These are phyloP conservation scores for Aegilops tauschii DNA, from an alignment of 176 grass and related monocot genomes.

Conservation along the genomic window DNA sequence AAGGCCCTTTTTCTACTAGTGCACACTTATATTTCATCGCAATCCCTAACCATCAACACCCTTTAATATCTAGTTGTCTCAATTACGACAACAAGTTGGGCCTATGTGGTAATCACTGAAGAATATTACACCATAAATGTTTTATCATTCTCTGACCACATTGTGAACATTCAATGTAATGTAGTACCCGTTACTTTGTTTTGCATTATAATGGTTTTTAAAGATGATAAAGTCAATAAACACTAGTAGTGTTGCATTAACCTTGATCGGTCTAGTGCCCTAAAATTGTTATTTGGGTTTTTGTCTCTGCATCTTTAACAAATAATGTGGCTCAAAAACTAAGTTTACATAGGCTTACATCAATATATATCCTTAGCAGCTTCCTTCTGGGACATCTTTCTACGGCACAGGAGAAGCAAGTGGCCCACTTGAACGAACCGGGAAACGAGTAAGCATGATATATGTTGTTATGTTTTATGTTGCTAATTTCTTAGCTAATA, in stretches of 20 bases:
- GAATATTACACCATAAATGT: not conserved
- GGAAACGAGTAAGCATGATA: constrained; percentile 54
- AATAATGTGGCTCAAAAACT: not conserved
- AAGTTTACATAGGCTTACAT: constrained; percentile 1
- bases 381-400: constrained; percentile 70
- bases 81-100: not conserved
- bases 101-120: not conserved
- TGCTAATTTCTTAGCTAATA: not conserved
- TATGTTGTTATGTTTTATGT: constrained; percentile 6
- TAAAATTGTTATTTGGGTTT: not conserved
- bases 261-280: not conserved
- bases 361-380: constrained; percentile 29
- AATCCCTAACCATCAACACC: not conserved
- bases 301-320: not conserved
- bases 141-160: not conserved
- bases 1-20: too few species aligned
- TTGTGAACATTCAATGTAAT: not conserved
- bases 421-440: constrained; percentile 83
- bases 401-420: constrained; percentile 96
- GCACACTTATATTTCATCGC: not conserved
- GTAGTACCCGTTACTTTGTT: not conserved
- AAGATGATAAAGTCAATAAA: not conserved
- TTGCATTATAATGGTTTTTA: not conserved
- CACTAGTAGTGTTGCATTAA: not conserved
- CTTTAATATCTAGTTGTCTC: not conserved